These are phyloP conservation scores for Paracoccidioides brasiliensis DNA, from an alignment of 2,329 filamentous ascomycete species.

Conservation along the genomic window DNA sequence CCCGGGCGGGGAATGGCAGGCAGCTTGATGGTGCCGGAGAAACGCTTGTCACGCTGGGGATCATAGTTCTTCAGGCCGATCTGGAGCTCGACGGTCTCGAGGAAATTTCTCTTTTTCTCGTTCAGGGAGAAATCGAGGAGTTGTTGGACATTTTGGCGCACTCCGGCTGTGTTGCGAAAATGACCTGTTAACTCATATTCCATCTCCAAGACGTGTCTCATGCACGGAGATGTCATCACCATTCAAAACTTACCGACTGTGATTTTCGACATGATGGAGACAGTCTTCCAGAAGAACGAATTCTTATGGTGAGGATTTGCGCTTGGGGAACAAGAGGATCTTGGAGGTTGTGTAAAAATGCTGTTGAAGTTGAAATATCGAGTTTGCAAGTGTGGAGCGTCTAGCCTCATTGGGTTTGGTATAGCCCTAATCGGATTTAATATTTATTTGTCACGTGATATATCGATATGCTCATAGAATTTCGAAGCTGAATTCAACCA, in stretches of 20 bases:
- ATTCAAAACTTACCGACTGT: conserved; percentile 38
- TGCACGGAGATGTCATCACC: conserved; percentile 7
- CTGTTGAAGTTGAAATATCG: not conserved
- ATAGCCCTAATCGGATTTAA: conserved; percentile 3
- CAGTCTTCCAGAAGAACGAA: conserved; percentile 72
- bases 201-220: not conserved
- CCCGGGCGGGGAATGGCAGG: conserved; percentile 80
- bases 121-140: conserved; percentile 90
- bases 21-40: conserved; percentile 97
- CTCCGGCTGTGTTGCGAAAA: conserved; percentile 51
- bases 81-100: conserved; percentile 72
- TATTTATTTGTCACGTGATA: not conserved
- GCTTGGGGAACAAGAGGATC: conserved; percentile 16
- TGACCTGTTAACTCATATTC: not conserved
- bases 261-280: conserved; percentile 46
- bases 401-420: conserved; percentile 8
- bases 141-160: conserved; percentile 85
- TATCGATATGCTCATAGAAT: too few relatives aligned
- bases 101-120: conserved; percentile 97
- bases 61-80: conserved; percentile 99
- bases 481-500: too few relatives aligned
- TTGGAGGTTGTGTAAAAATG: not conserved
- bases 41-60: conserved; percentile 99
- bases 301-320: conserved; percentile 64
- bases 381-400: conserved; percentile 6